A percentile compares a stretch with the other conserved stretches of the same genome.
These are phyloP conservation scores for Solanum sejunctum DNA, from an alignment of 257 asterid genomes.

Conservation along the genomic window DNA sequence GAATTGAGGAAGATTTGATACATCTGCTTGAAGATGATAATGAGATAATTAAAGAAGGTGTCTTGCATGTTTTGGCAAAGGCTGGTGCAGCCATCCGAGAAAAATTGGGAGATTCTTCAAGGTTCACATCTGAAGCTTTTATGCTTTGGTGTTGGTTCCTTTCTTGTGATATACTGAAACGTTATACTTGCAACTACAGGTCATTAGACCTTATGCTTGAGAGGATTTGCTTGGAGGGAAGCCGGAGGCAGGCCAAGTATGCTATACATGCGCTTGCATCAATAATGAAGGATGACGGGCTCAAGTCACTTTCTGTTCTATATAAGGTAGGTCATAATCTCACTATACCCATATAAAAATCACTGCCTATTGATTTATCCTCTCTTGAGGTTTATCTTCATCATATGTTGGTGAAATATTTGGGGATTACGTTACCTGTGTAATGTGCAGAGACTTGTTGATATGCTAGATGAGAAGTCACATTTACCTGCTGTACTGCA, in stretches of 20 bases:
- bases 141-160: background rate
- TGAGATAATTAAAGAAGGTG: slow-evolving; percentile 94
- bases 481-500: slow-evolving; percentile 94
- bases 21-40: slow-evolving; percentile 93
- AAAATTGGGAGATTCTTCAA: slow-evolving; percentile 83
- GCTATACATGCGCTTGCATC: slow-evolving; percentile 98
- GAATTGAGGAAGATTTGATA: slow-evolving; percentile 80
- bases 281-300: slow-evolving; percentile 96
- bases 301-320: slow-evolving; percentile 95
- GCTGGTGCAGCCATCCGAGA: slow-evolving; percentile 98
- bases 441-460: slow-evolving; percentile 75
- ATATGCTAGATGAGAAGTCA: slow-evolving; percentile 84
- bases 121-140: slow-evolving; percentile 25
- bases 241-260: slow-evolving; percentile 96
- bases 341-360: background rate
- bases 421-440: background rate
- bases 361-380: background rate
- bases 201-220: slow-evolving; percentile 92
- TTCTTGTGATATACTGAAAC: slow-evolving; percentile 4
- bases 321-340: slow-evolving; percentile 54
- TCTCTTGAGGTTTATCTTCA: background rate
- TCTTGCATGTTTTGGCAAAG: slow-evolving; percentile 91
- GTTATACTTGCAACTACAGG: slow-evolving; percentile 28
- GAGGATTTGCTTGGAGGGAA: slow-evolving; percentile 97
- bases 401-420: background rate